These are phyloP conservation scores for Termitomyces sp. DNA, from an alignment of 768 basidiomycete genomes.

Conservation along the genomic window DNA sequence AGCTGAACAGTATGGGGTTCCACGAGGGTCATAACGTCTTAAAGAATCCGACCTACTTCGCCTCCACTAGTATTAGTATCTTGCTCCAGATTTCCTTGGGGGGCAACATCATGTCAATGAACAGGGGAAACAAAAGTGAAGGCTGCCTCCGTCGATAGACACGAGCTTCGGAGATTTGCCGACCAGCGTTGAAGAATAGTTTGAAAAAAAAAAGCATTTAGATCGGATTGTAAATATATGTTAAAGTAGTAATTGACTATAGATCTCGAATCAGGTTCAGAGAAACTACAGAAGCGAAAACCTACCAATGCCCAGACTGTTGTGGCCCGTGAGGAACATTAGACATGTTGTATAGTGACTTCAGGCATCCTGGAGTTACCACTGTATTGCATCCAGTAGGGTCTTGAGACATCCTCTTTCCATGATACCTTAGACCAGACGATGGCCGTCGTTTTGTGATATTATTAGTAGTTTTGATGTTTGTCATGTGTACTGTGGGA, in stretches of 20 bases:
- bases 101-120: neutral
- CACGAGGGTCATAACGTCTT: conserved; percentile 41
- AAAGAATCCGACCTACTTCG: conserved; percentile 42
- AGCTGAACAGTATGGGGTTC: conserved; percentile 27
- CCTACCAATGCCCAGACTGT: conserved; percentile 29
- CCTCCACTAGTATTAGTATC: conserved; percentile 25
- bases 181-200: conserved; percentile 37
- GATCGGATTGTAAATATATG: conserved; percentile 37
- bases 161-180: conserved; percentile 35
- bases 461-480: conserved; percentile 6
- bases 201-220: conserved; percentile 37
- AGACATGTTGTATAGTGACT: conserved; percentile 30
- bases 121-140: neutral
- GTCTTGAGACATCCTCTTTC: conserved; percentile 9
- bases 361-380: conserved; percentile 27
- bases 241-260: conserved; percentile 42
- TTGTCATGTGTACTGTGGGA: conserved; percentile 31
- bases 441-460: too few species aligned
- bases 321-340: conserved; percentile 26
- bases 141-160: conserved; percentile 44
- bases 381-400: conserved; percentile 19
- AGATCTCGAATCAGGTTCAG: neutral
- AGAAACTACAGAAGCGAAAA: neutral
- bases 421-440: neutral
- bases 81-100: conserved; percentile 14